Evolutionary conservation across 2,329 filamentous ascomycete genomes (phyloP), one percentile per base, ranked within the genome.

Genomic region (Monosporascus sp.): DNA sequence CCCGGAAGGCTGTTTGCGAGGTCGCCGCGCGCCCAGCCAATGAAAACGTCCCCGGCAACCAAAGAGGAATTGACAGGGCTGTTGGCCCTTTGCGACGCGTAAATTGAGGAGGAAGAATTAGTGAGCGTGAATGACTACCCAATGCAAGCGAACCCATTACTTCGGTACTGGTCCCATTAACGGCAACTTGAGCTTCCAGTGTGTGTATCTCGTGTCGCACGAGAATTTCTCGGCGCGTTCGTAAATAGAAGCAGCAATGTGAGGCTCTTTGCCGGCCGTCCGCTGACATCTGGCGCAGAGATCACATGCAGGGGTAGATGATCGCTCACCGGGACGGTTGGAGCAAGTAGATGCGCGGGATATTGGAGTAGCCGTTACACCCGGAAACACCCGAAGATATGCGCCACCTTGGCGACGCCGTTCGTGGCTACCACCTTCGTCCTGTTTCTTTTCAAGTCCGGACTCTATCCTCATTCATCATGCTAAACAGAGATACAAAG

Each of bases 401-500:
- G 39, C 39, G 18, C 5, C 9, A 20, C 8, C 18, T 14, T 24
- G 7, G 22, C 39, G 39, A 43, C 8, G 6, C 39, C 11, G 5
- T 20, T 18, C 37, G 7, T 9, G 37, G 37, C 37, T 18, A 18
- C 18, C 14, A 20, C 24, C 39, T 3, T 14, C 18, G 11, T 14
- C 14, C 37, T 11, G 14, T 14, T 18, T 20, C 39, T 6, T 14
- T 43, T 43, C 39, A 18, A 11, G 6, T 14, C 31, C 5, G 9
- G 11, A 35, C 31, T 35, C 9, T 35, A 35, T 35, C 5, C 39
- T 43, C 18, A 20, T 20, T 43, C 39, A 43, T 15, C 18, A 43
- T 18, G 9, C 7, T 43, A 20, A 43, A 20, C 18, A 43, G 39
- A 43, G 53, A 50, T 56, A 57, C 58, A 52, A 55, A 39, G 39